Base-by-base conservation (phyloP, 331 rosid genomes). In the Telfairia occidentalis region DNA sequence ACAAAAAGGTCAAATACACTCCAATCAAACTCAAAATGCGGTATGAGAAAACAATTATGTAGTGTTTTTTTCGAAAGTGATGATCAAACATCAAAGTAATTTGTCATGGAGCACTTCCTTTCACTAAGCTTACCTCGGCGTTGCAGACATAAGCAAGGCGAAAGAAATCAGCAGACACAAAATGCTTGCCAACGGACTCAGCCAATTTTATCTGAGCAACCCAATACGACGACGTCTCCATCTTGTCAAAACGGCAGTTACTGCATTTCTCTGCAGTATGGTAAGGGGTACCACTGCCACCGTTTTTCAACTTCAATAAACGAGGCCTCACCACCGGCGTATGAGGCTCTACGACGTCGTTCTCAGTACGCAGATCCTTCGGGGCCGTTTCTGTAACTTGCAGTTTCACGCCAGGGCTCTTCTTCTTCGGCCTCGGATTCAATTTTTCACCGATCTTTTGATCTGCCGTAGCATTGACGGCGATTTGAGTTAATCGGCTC, bases 101-200 rank as follows among this genome's bases (percentile, higher is more conserved):
- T n/a, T n/a, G n/a, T n/a, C n/a, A n/a, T n/a, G n/a, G n/a, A n/a
- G n/a, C n/a, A n/a, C n/a, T n/a, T n/a, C n/a, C n/a, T n/a, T n/a
- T n/a, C n/a, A n/a, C n/a, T n/a, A n/a, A n/a, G n/a, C n/a, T n/a
- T 80, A 87, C 84, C 89, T 83, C 87, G 28, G 90, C 90, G 28
- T 77, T 80, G 78, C 84, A 88, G 70, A 80, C 81, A 4, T 78
- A 54, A 3, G 88, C 92, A 58, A 85, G 92, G 21, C 81, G 79
- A 59, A 88, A 88, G 85, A 85, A 88, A 3, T 71, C 77, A 58
- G 71, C 80, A 7, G 92, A 80, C 0, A 86, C 81, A 30, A 79
- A 84, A 78, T 88, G 92, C 81, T 88, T 88, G 12, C 88, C 88
- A 0, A 77, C 88, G 24, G 78, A 79, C 71, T 82, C 92, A 1